Conservation (phyloP, 192 early-diverging fungal genomes). For the Phlyctochytrium bullatum region DNA sequence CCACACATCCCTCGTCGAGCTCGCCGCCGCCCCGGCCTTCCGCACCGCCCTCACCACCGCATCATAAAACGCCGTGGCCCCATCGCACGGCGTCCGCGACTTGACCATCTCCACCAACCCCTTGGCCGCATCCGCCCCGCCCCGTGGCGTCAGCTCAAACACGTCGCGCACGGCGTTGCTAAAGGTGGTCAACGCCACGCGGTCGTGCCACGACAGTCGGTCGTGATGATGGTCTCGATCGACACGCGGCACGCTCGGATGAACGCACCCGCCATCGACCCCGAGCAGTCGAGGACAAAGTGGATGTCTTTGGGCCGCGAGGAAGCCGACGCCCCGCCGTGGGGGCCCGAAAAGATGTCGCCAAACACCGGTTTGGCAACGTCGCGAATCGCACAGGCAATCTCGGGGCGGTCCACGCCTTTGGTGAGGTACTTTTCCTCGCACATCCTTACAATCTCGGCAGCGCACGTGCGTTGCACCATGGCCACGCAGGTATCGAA, state of each 20-base stretch:
- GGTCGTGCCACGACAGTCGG: slow-evolving; percentile 5
- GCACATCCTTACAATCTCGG: slow-evolving; percentile 25
- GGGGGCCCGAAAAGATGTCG: not conserved
- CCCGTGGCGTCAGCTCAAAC: not conserved
- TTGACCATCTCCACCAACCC: not conserved
- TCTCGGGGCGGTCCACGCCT: slow-evolving; percentile 27
- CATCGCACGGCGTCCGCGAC: not conserved
- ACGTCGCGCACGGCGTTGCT: not conserved
- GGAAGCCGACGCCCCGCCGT: not conserved
- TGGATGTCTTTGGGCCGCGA: not conserved
- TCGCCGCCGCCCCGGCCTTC: not conserved
- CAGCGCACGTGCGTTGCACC: slow-evolving; percentile 20
- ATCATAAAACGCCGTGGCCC: slow-evolving; percentile 22
- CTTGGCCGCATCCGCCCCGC: not conserved
- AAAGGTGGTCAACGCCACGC: slow-evolving; percentile 16
- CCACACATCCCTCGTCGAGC: slow-evolving; percentile 8
- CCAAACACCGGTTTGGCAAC: slow-evolving; percentile 15
- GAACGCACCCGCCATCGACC: slow-evolving; percentile 22
- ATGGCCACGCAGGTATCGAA: slow-evolving; percentile 24
- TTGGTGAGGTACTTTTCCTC: slow-evolving; percentile 11
- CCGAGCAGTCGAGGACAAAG: slow-evolving; percentile 22
- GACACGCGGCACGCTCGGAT: slow-evolving; percentile 16
- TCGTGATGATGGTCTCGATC: slow-evolving; percentile 17
- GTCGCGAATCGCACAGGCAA: slow-evolving; percentile 14
- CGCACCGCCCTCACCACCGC: not conserved